phyloP scores from a whole-genome alignment of 345 rosid genomes.

The Abelmoschus esculentus region DNA sequence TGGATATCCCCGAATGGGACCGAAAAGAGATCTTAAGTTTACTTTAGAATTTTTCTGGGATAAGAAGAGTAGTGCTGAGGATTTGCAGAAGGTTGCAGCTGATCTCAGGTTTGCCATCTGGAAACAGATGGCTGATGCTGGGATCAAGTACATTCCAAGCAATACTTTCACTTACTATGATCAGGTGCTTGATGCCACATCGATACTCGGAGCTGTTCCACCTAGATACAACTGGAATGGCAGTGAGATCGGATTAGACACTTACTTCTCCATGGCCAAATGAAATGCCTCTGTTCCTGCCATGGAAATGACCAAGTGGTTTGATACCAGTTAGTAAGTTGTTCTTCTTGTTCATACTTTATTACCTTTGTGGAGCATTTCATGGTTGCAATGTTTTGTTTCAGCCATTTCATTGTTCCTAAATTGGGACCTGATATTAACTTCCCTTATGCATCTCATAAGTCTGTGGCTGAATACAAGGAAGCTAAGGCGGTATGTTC shows the following conservation, averaged over 20 bases:
- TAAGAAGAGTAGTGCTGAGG: no score
- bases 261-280: slow-evolving; percentile 95
- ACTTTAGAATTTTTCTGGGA: no score
- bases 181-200: slow-evolving; percentile 83
- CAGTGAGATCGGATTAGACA: slow-evolving; percentile 78
- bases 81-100: no score
- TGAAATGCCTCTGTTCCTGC: slow-evolving; percentile 96
- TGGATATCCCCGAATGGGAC: slow-evolving; percentile 78
- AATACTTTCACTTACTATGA: slow-evolving; percentile 92
- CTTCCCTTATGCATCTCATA: slow-evolving; percentile 45
- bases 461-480: slow-evolving; percentile 85
- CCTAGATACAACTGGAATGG: slow-evolving; percentile 67
- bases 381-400: slow-evolving; percentile 10
- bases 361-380: not conserved
- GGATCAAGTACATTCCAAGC: slow-evolving; percentile 94
- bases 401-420: slow-evolving; percentile 29
- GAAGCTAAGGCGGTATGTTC: slow-evolving; percentile 86
- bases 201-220: slow-evolving; percentile 97
- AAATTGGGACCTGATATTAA: not conserved
- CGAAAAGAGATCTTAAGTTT: not conserved
- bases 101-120: slow-evolving; percentile 88
- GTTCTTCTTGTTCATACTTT: not conserved
- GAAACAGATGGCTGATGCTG: slow-evolving; percentile 82
- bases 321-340: slow-evolving; percentile 77
- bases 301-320: slow-evolving; percentile 99